phyloP scores from a whole-genome alignment of 106 monocot species.

The Vanilla planifolia region DNA sequence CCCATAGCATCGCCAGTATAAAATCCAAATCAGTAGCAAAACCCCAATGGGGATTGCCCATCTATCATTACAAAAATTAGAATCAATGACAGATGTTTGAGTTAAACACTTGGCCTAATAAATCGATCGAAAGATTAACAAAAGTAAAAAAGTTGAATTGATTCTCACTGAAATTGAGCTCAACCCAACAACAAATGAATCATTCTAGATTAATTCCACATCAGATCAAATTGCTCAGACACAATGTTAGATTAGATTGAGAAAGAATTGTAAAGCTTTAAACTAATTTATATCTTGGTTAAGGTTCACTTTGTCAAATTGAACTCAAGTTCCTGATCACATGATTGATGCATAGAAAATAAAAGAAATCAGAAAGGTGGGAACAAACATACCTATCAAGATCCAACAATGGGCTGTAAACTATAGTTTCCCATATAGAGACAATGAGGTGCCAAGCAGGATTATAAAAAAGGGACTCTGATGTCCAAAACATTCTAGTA shows the following conservation, averaged over 20 bases:
- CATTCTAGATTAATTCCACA: too few species aligned
- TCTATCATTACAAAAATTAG: slow-evolving; percentile 35
- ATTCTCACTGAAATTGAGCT: too few species aligned
- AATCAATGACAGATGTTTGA: too few species aligned
- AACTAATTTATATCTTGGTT: too few species aligned
- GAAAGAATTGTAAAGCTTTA: neutral
- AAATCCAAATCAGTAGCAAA: slow-evolving; percentile 30
- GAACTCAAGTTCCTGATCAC: too few species aligned
- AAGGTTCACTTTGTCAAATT: too few species aligned
- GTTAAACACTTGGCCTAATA: too few species aligned
- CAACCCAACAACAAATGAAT: too few species aligned
- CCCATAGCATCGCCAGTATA: slow-evolving; percentile 81
- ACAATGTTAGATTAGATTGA: too few species aligned
- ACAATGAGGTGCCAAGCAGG: slow-evolving; percentile 92
- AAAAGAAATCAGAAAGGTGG: neutral
- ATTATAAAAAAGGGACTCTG: slow-evolving; percentile 88
- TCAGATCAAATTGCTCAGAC: too few species aligned
- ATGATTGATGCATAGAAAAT: neutral
- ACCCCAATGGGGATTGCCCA: slow-evolving; percentile 73
- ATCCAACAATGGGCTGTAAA: slow-evolving; percentile 91
- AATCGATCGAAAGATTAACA: too few species aligned
- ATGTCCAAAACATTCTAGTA: slow-evolving; percentile 97
- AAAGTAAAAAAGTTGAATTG: too few species aligned
- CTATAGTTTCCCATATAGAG: slow-evolving; percentile 77
- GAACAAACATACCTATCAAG: slow-evolving; percentile 59